Evolutionary conservation across 805 yeast species (phyloP).

Genomic region (Wickerhamomyces alni): DNA sequence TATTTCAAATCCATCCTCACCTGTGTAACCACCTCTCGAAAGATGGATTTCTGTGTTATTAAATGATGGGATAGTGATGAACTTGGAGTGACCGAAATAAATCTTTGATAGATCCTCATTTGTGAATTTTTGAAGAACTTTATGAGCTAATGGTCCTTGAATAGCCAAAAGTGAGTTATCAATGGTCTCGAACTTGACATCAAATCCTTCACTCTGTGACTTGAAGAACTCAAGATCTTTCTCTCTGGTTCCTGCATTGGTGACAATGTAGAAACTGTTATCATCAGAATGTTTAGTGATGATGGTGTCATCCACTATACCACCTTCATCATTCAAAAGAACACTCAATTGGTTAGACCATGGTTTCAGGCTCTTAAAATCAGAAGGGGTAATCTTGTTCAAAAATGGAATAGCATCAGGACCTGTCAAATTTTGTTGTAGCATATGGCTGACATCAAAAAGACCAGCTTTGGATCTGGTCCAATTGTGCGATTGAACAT

Average conservation of each 20-base stretch:
- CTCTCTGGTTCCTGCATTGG: slow-evolving; percentile 92
- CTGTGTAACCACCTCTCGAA: slow-evolving; percentile 97
- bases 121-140: slow-evolving; percentile 58
- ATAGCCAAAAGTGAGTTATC: slow-evolving; percentile 80
- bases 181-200: slow-evolving; percentile 38
- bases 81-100: slow-evolving; percentile 62
- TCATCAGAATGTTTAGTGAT: slow-evolving; percentile 74
- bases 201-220: slow-evolving; percentile 36
- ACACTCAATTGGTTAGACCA: slow-evolving; percentile 73
- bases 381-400: slow-evolving; percentile 85
- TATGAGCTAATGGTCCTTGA: slow-evolving; percentile 88
- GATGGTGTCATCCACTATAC: slow-evolving; percentile 89
- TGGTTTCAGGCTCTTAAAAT: slow-evolving; percentile 49
- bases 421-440: slow-evolving; percentile 80
- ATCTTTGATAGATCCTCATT: slow-evolving; percentile 50
- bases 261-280: slow-evolving; percentile 72
- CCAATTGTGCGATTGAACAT: slow-evolving; percentile 93
- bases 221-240: slow-evolving; percentile 67
- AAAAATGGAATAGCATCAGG: slow-evolving; percentile 59
- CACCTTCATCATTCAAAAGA: slow-evolving; percentile 67
- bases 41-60: slow-evolving; percentile 50
- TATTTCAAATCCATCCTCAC: slow-evolving; percentile 96
- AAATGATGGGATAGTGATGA: slow-evolving; percentile 26
- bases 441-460: slow-evolving; percentile 96
- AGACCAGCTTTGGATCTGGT: slow-evolving; percentile 82